Percentiles rank a stretch among this genome's conserved stretches.
Conservation (phyloP, 1,139 yeast genomes). For the Kluyveromyces marxianus region DNA sequence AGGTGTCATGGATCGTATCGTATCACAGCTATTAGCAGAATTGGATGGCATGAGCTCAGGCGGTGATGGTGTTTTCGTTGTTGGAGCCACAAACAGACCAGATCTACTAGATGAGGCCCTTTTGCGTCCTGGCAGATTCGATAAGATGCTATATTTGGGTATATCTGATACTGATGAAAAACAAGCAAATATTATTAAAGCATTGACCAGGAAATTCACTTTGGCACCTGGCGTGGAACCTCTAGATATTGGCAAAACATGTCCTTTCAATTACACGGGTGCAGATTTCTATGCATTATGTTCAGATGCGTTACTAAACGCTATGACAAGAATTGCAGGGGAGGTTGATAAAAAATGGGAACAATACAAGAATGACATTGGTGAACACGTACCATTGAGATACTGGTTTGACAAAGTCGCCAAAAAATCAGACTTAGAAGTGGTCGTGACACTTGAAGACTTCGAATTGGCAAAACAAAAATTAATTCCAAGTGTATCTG, state of each 20-base stretch:
- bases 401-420: slow-evolving; percentile 93
- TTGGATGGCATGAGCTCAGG: slow-evolving; percentile 87
- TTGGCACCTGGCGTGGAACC: slow-evolving; percentile 57
- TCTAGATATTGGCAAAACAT: slow-evolving; percentile 50
- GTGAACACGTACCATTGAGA: slow-evolving; percentile 48
- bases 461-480: slow-evolving; percentile 66
- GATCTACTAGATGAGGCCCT: slow-evolving; percentile 91
- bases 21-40: slow-evolving; percentile 88
- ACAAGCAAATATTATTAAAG: slow-evolving; percentile 78
- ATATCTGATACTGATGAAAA: slow-evolving; percentile 86
- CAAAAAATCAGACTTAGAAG: slow-evolving; percentile 56
- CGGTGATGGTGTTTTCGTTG: slow-evolving; percentile 93
- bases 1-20: slow-evolving; percentile 97
- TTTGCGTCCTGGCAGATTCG: slow-evolving; percentile 92
- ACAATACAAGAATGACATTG: slow-evolving; percentile 39
- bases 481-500: slow-evolving; percentile 78
- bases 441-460: slow-evolving; percentile 62
- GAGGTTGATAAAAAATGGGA: slow-evolving; percentile 63
- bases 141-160: slow-evolving; percentile 88
- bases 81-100: slow-evolving; percentile 95
- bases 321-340: slow-evolving; percentile 84
- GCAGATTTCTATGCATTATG: slow-evolving; percentile 96
- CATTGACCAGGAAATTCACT: slow-evolving; percentile 78
- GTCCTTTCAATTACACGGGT: slow-evolving; percentile 90
- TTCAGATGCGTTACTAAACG: slow-evolving; percentile 90